Evolutionary conservation across 257 asterid species (phyloP), one percentile per base, ranked within the genome.

Genomic region (Solanum infundibuliforme): DNA sequence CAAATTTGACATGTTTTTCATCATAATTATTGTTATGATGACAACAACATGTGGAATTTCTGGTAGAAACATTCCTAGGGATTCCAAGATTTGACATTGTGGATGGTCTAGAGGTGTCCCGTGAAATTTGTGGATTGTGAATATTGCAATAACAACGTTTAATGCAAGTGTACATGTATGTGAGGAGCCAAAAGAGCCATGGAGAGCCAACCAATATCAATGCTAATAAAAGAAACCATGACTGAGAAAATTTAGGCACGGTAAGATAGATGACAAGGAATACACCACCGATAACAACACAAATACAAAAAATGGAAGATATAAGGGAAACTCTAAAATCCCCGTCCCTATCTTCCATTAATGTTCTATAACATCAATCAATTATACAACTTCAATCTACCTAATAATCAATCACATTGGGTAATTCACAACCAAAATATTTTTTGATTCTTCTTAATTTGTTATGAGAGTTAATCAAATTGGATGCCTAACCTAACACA

Each of bases 121-220:
- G 23, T 8, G 83, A 87, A 87, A 73, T 38, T 7, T 65, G 87
- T 1, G 68, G 87, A 7, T 87, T 39, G 41, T 12, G n/a, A 27
- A 16, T 69, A 34, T 82, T n/a, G 84, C 73, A 68, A 83, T 23
- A 89, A 87, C 94, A 92, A 38, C 58, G 90, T 89, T 94, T 95
- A 55, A 89, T 83, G 91, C 92, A 90, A 38, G 95, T 85, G 92
- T 95, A 95, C 20, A 92, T 1, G 66, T 84, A 95, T 46, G 93
- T 93, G 68, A 94, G 65, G 71, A 93, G 46, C 98, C 98, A 95
- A 89, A 95, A 95, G 36, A 94, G 31, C 96, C 98, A 94, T 2
- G 98, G 98, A 10, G 93, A 89, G 86, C 92, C 96, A 88, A 95
- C 93, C 88, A 95, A 93, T 87, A 88, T 41, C 69, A 94, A 88